Base-by-base conservation (phyloP, 1,139 yeast species). In the Diutina neorugosa region DNA sequence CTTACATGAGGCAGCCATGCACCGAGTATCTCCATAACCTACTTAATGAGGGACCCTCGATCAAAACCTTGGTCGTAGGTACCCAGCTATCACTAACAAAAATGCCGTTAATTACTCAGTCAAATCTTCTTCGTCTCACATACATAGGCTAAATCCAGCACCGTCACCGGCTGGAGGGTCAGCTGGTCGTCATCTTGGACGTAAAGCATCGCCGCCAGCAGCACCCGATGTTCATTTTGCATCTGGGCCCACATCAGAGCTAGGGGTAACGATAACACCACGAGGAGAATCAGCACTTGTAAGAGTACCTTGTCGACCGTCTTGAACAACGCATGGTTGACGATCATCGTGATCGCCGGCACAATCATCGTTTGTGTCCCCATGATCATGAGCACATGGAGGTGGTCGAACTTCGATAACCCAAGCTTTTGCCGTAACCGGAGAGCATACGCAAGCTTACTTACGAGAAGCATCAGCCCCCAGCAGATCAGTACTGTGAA, bases 301-400 rank as follows among this genome's bases (percentile, higher is more conserved):
- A 57, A 47, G 16, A 68, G 57, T 1, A 56, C 63, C 58, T 51
- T 60, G 56, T 53, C 49, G 2, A 43, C 58, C 56, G 54, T 60
- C 52, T 57, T 19, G 65, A 61, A 47, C 54, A 55, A 40, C 55
- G 53, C 8, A 57, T 80, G 81, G 53, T 80, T 77, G 42, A 81
- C 60, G 47, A 86, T 74, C n/a, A 80, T 74, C 53, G 93, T 62
- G 4, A 85, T 67, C 0, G 94, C 78, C 2, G 98, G 98, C 21
- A 87, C 69, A 14, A 89, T 65, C 75, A 90, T 76, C 0, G 96
- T 83, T 65, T 93, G 98, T n/a, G 81, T 70, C 1, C 86, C 71
- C 90, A 87, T 86, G 55, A 90, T 85, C 55, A 88, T 69, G 50
- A 93, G 68, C 41, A 90, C 81, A 65, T 89, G 96, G 64, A 87